These are phyloP conservation scores for Huntiella decipiens DNA, from an alignment of 2,329 filamentous ascomycete genomes.

Conservation along the genomic window DNA sequence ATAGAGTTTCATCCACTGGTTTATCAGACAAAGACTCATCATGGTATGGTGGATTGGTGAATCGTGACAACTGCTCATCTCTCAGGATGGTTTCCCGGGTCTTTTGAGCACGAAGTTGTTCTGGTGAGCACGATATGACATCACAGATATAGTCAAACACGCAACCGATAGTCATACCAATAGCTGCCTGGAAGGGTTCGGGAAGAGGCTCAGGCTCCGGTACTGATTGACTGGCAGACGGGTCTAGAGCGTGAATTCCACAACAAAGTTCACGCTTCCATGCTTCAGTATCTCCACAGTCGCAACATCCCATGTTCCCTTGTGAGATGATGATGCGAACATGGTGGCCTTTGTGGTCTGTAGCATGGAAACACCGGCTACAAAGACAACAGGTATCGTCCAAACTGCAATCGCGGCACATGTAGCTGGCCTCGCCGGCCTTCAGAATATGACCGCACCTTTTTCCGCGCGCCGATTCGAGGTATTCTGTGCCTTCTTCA, in stretches of 20 bases:
- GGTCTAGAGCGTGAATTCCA: conserved; percentile 60
- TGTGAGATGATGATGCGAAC: conserved; percentile 75
- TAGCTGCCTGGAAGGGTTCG: conserved; percentile 53
- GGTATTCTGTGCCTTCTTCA: conserved; percentile 89
- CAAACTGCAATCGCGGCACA: conserved; percentile 80
- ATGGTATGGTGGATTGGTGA: conserved; percentile 30
- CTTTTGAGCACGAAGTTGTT: conserved; percentile 77
- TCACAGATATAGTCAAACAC: conserved; percentile 92
- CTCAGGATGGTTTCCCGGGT: conserved; percentile 59
- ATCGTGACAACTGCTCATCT: conserved; percentile 55
- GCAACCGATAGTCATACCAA: conserved; percentile 69
- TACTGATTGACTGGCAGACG: background rate
- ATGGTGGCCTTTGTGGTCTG: conserved; percentile 83
- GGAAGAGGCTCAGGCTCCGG: conserved; percentile 32
- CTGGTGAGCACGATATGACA: conserved; percentile 91
- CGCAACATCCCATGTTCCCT: conserved; percentile 89
- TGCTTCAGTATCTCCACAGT: conserved; percentile 89
- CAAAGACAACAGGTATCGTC: conserved; percentile 95
- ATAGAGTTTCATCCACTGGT: conserved; percentile 36
- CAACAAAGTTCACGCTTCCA: conserved; percentile 80
- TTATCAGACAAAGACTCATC: conserved; percentile 30
- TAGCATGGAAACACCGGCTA: conserved; percentile 83
- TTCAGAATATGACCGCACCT: conserved; percentile 97
- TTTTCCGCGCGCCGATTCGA: conserved; percentile 74
- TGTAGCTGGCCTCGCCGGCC: conserved; percentile 78